These are phyloP conservation scores for Aschersonia sp. DNA, from an alignment of 2,329 filamentous ascomycete species.

Conservation along the genomic window DNA sequence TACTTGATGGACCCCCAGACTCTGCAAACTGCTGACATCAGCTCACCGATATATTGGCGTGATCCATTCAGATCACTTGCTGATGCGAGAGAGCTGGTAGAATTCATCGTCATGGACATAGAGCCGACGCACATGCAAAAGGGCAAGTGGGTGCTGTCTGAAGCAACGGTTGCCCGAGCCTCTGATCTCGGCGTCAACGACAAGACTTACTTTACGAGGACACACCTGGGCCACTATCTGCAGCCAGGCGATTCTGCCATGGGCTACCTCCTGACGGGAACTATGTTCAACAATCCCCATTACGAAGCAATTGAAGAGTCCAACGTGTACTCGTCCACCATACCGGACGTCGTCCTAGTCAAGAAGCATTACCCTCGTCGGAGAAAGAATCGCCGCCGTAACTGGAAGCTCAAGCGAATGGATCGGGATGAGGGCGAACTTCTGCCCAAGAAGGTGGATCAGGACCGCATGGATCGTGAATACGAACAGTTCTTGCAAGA, in stretches of 20 bases:
- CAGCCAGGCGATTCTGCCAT: constrained; percentile 84
- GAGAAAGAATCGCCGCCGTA: constrained; percentile 65
- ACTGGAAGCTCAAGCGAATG: constrained; percentile 95
- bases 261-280: constrained; percentile 81
- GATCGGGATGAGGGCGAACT: constrained; percentile 77
- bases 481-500: constrained; percentile 96
- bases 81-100: constrained; percentile 71
- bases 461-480: constrained; percentile 78
- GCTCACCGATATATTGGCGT: constrained; percentile 77
- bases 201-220: constrained; percentile 76
- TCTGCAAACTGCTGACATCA: constrained; percentile 79
- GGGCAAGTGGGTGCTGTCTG: constrained; percentile 72
- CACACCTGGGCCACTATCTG: constrained; percentile 75
- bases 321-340: constrained; percentile 58
- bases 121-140: constrained; percentile 62
- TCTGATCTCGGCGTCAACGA: constrained; percentile 79
- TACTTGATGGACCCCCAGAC: constrained; percentile 85
- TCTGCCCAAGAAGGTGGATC: constrained; percentile 73
- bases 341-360: constrained; percentile 87
- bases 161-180: constrained; percentile 77
- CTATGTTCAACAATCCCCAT: constrained; percentile 84
- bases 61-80: constrained; percentile 73
- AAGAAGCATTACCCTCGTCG: constrained; percentile 92
- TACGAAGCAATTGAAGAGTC: constrained; percentile 73
- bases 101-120: constrained; percentile 92